Conservation (phyloP, 1,284 basidiomycete genomes). For the Tetrapyrgos nigripes region DNA sequence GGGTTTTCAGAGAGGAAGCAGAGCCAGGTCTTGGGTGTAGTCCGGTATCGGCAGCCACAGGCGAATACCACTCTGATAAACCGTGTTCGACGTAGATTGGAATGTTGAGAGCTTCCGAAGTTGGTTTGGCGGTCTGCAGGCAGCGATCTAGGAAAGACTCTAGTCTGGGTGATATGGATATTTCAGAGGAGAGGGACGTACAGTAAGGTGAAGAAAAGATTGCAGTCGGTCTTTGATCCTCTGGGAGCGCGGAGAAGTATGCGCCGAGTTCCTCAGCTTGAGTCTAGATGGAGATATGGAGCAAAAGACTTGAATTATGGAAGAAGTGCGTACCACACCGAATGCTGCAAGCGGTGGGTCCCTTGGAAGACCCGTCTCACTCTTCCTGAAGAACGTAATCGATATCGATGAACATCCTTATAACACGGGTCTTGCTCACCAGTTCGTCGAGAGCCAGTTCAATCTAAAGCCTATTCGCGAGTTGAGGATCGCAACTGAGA, state of each 20-base stretch:
- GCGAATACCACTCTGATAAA: conserved; percentile 88
- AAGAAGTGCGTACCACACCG: conserved; percentile 16
- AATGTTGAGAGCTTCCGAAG: conserved; percentile 62
- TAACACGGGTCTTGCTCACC: conserved; percentile 2
- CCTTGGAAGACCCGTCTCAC: conserved; percentile 27
- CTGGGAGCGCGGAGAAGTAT: conserved; percentile 70
- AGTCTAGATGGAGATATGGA: conserved; percentile 40
- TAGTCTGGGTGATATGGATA: not conserved
- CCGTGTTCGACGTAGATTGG: conserved; percentile 83
- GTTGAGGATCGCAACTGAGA: not conserved
- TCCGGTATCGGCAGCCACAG: conserved; percentile 68
- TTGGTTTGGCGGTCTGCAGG: conserved; percentile 78
- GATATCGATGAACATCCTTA: not conserved
- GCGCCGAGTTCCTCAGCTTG: conserved; percentile 78
- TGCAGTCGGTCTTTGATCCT: conserved; percentile 72
- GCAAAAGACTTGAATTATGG: not conserved
- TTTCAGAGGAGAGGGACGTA: conserved; percentile 40
- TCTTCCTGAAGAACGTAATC: conserved; percentile 9
- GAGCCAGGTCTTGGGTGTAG: conserved; percentile 73
- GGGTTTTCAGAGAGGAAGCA: conserved; percentile 54
- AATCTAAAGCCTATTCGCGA: conserved; percentile 14
- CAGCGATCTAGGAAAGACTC: conserved; percentile 71
- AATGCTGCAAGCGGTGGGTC: conserved; percentile 46
- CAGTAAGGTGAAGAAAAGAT: conserved; percentile 85
- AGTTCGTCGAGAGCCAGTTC: conserved; percentile 20